phyloP scores from a whole-genome alignment of 305 asterid genomes.

The Striga hermonthica region DNA sequence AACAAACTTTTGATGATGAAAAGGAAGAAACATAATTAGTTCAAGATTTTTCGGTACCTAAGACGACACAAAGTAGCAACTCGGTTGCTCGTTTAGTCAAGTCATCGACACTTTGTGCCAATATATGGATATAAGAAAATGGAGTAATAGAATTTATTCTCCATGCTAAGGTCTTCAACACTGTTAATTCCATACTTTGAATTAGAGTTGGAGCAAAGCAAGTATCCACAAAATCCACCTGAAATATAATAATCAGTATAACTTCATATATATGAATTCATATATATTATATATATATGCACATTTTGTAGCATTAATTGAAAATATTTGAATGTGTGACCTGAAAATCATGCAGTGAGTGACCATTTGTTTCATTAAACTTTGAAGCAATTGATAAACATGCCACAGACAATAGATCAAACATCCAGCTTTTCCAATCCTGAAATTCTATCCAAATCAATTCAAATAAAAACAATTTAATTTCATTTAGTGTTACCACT shows the following conservation, averaged over 20 bases:
- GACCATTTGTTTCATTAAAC: constrained; percentile 45
- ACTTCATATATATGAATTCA: not conserved
- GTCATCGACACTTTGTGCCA: constrained; percentile 28
- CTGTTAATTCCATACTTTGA: constrained; percentile 56
- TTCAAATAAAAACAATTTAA: too few relatives aligned
- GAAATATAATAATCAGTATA: not conserved
- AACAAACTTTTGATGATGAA: not conserved
- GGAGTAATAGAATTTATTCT: constrained; percentile 48
- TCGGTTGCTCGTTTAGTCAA: constrained; percentile 32
- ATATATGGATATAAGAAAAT: constrained; percentile 47
- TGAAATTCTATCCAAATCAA: constrained; percentile 16
- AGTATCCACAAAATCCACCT: constrained; percentile 48
- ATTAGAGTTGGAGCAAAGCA: constrained; percentile 39
- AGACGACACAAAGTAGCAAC: constrained; percentile 42
- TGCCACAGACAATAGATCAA: constrained; percentile 57
- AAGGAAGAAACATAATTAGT: not conserved
- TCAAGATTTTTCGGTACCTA: constrained; percentile 39
- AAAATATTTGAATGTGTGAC: constrained; percentile 25
- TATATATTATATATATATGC: too few relatives aligned
- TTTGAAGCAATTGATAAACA: constrained; percentile 68
- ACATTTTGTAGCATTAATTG: not conserved
- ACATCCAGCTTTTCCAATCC: constrained; percentile 61
- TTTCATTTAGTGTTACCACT: too few relatives aligned
- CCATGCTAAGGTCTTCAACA: constrained; percentile 58
- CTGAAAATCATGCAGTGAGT: constrained; percentile 51